These are phyloP conservation scores for Lactarius psammicola DNA, from an alignment of 768 basidiomycete species.

Conservation along the genomic window DNA sequence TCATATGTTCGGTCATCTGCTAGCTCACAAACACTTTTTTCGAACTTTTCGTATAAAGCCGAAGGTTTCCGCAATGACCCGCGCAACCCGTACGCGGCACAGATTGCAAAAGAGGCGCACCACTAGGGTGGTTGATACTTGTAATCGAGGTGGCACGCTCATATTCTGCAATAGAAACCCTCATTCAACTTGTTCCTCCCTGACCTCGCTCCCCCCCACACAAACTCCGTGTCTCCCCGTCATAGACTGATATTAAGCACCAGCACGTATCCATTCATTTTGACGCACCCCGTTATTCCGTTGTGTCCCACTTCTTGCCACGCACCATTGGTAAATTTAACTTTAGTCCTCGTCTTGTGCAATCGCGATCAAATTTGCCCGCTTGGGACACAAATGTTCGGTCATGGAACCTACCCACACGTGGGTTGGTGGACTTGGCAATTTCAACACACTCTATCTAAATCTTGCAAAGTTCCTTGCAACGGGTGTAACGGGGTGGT, in stretches of 20 bases:
- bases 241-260: background rate
- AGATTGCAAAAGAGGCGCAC: constrained; percentile 65
- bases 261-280: background rate
- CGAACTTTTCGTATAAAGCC: constrained; percentile 41
- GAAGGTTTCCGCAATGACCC: constrained; percentile 70
- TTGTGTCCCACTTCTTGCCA: background rate
- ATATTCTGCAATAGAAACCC: constrained; percentile 15
- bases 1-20: background rate
- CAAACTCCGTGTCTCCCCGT: background rate
- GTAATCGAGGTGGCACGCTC: constrained; percentile 3
- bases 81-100: constrained; percentile 78
- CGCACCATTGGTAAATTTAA: background rate
- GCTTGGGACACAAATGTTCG: background rate
- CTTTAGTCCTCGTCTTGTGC: background rate
- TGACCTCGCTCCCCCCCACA: background rate
- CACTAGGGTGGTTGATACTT: constrained; percentile 30
- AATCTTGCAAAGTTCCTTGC: background rate
- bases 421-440: background rate
- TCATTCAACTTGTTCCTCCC: background rate
- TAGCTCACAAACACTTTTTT: background rate
- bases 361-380: background rate
- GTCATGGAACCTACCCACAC: background rate
- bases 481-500: background rate
- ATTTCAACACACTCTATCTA: constrained; percentile 11
- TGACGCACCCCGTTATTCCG: background rate